phyloP scores from a whole-genome alignment of 371 early-diverging fungal species.

The Mucor piriformis region DNA sequence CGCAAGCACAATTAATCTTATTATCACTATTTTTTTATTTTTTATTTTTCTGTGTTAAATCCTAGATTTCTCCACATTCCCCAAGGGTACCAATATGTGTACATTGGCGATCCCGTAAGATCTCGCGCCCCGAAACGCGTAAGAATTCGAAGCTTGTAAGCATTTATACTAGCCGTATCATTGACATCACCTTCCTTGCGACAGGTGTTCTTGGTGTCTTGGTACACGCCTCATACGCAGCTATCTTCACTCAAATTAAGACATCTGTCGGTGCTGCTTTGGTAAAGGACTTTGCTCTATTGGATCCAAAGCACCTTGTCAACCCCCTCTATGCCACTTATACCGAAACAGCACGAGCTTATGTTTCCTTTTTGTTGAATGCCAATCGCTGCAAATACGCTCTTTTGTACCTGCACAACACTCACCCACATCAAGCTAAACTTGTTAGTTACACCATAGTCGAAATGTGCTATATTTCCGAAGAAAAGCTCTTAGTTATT shows the following conservation, averaged over 20 bases:
- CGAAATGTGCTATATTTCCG: background rate
- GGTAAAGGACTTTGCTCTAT: background rate
- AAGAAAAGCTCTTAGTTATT: background rate
- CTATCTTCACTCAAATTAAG: background rate
- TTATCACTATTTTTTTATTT: too few relatives aligned
- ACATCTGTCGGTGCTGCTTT: background rate
- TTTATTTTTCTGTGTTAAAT: too few relatives aligned
- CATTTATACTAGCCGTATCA: conserved; percentile 6
- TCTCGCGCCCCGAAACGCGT: background rate
- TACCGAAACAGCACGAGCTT: background rate
- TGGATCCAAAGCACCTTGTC: background rate
- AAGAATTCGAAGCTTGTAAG: background rate
- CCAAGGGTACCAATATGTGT: background rate
- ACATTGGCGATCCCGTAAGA: background rate
- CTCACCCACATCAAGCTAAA: background rate
- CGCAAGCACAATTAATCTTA: too few relatives aligned
- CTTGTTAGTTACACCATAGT: background rate
- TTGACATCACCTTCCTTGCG: conserved; percentile 12
- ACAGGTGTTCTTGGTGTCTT: background rate
- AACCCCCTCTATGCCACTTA: background rate
- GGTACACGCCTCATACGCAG: background rate
- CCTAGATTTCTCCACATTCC: too few relatives aligned
- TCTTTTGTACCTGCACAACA: background rate
- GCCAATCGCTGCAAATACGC: background rate
- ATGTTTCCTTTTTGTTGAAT: background rate